Evolutionary conservation across 495 filamentous ascomycete species (phyloP).

Genomic region (Neurospora tetraspora): DNA sequence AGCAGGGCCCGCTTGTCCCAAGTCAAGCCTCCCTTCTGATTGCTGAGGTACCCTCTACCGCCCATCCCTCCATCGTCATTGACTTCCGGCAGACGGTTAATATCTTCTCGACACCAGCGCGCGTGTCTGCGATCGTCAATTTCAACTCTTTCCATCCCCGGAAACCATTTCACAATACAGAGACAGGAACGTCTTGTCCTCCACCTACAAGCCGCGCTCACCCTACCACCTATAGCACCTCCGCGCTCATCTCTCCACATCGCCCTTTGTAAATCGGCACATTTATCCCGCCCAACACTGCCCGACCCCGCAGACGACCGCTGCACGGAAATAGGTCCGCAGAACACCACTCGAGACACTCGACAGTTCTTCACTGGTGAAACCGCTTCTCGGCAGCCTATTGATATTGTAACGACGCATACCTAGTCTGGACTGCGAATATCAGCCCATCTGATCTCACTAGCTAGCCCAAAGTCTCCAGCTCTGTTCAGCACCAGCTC

Average conservation of each 20-base stretch:
- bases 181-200: background rate
- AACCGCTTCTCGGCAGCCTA: background rate
- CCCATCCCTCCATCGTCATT: background rate
- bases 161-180: background rate
- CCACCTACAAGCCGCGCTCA: background rate
- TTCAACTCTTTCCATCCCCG: background rate
- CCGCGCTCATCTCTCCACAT: background rate
- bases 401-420: background rate
- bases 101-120: constrained; percentile 10
- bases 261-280: constrained; percentile 1
- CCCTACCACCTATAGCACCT: background rate
- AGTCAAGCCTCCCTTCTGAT: background rate
- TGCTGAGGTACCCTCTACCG: background rate
- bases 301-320: background rate
- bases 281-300: background rate
- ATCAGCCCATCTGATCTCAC: background rate
- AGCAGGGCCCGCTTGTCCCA: background rate
- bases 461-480: background rate
- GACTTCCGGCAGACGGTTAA: background rate
- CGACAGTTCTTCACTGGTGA: background rate
- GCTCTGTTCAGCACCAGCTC: background rate
- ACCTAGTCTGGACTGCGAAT: background rate
- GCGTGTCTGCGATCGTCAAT: background rate
- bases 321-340: background rate
- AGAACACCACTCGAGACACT: background rate